A percentile compares a stretch with the other conserved stretches of the same genome.
phyloP scores from a whole-genome alignment of 306 rosid species.

The Trifolium subterraneum region DNA sequence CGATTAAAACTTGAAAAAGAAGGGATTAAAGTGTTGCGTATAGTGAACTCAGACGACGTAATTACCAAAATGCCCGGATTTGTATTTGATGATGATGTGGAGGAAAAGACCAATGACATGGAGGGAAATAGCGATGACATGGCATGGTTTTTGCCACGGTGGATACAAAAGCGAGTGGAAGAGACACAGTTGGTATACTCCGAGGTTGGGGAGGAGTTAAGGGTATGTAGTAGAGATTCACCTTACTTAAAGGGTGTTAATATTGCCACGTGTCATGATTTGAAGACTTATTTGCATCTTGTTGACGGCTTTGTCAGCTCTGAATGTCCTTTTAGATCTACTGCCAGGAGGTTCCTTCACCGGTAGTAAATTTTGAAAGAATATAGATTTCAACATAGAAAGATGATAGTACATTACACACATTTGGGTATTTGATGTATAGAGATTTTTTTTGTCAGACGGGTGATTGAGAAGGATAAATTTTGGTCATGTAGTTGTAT shows the following conservation, averaged over 20 bases:
- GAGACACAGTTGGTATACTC: slow-evolving; percentile 71
- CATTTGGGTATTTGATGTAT: not conserved
- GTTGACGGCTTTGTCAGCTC: slow-evolving; percentile 69
- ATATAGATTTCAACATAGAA: not conserved
- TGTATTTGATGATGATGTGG: slow-evolving; percentile 49
- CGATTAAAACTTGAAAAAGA: slow-evolving; percentile 52
- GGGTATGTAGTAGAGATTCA: slow-evolving; percentile 66
- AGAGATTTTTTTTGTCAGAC: not conserved
- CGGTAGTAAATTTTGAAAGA: not conserved
- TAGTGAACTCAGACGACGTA: slow-evolving; percentile 47
- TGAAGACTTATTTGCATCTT: slow-evolving; percentile 73
- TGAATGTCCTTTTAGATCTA: slow-evolving; percentile 62
- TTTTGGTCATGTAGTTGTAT: not conserved
- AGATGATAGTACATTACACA: not conserved
- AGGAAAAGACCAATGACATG: not conserved
- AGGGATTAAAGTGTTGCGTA: slow-evolving; percentile 65
- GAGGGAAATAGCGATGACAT: not conserved
- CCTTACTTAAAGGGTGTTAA: slow-evolving; percentile 57
- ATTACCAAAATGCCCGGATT: slow-evolving; percentile 79
- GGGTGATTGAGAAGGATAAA: not conserved
- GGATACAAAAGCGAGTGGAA: slow-evolving; percentile 43
- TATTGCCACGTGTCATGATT: slow-evolving; percentile 71
- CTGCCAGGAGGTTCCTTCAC: slow-evolving; percentile 51
- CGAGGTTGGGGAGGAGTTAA: slow-evolving; percentile 77
- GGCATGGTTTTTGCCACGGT: not conserved